Evolutionary conservation across 768 basidiomycete genomes (phyloP).

Genomic region (Tricholoma furcatifolium): DNA sequence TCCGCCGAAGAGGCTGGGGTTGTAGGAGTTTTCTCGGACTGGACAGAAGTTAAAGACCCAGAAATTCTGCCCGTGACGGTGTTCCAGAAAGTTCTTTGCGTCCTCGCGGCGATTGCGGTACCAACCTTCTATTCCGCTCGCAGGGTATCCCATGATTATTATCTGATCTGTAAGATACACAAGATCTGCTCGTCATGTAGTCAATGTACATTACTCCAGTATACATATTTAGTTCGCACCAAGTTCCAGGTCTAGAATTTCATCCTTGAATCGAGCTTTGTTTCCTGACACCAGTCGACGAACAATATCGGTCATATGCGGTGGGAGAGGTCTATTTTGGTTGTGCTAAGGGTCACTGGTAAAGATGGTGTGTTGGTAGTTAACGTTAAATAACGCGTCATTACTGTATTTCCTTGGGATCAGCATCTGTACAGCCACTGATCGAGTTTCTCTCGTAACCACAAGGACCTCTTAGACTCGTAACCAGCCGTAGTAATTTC

Average conservation of each 20-base stretch:
- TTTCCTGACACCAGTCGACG: slow-evolving; percentile 78
- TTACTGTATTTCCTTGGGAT: too few relatives aligned
- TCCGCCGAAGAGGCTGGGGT: slow-evolving; percentile 62
- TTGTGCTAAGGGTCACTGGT: too few relatives aligned
- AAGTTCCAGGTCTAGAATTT: slow-evolving; percentile 65
- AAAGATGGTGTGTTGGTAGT: not conserved
- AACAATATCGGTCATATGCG: slow-evolving; percentile 59
- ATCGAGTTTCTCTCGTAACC: too few relatives aligned
- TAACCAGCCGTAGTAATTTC: too few relatives aligned
- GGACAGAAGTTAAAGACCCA: slow-evolving; percentile 93
- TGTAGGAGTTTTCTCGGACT: slow-evolving; percentile 76
- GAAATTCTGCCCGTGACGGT: slow-evolving; percentile 72
- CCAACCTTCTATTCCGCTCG: slow-evolving; percentile 70
- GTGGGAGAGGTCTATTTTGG: too few relatives aligned
- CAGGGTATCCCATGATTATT: slow-evolving; percentile 85
- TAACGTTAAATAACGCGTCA: too few relatives aligned
- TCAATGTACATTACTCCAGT: not conserved
- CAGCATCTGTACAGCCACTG: too few relatives aligned
- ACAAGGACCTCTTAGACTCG: too few relatives aligned
- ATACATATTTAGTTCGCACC: slow-evolving; percentile 32
- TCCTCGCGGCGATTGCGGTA: slow-evolving; percentile 82
- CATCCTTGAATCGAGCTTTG: slow-evolving; percentile 77
- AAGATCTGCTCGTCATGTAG: slow-evolving; percentile 36
- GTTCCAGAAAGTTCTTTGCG: slow-evolving; percentile 71
- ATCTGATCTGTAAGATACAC: slow-evolving; percentile 73